Conservation (phyloP, 345 rosid genomes). For the Trapa incisa region DNA sequence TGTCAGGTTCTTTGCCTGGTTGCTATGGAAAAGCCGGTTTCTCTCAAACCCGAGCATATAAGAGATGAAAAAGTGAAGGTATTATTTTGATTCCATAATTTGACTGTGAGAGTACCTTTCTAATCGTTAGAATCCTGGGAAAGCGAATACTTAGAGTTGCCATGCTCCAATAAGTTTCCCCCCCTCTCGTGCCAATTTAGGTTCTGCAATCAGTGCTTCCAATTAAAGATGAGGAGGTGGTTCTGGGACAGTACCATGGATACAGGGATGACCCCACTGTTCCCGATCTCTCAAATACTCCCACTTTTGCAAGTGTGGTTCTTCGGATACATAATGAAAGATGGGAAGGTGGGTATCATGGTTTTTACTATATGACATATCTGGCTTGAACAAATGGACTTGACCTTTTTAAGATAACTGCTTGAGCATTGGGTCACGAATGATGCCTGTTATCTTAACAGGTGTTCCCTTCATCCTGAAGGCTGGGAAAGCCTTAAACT, state of each 20-base stretch:
- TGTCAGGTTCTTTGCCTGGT: slow-evolving; percentile 81
- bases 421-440: neutral
- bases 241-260: slow-evolving; percentile 91
- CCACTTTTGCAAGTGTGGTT: slow-evolving; percentile 80
- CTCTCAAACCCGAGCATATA: slow-evolving; percentile 94
- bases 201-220: slow-evolving; percentile 93
- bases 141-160: neutral
- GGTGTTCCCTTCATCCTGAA: slow-evolving; percentile 94
- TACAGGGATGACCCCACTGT: slow-evolving; percentile 92
- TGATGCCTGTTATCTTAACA: slow-evolving; percentile 16
- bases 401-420: neutral
- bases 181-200: slow-evolving; percentile 19
- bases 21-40: slow-evolving; percentile 96
- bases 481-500: slow-evolving; percentile 95
- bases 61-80: slow-evolving; percentile 99
- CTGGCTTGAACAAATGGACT: neutral
- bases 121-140: neutral
- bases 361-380: neutral
- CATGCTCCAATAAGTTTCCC: neutral
- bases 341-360: slow-evolving; percentile 74
- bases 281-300: slow-evolving; percentile 83
- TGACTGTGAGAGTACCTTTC: neutral
- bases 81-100: slow-evolving; percentile 5
- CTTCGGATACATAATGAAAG: slow-evolving; percentile 88
- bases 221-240: slow-evolving; percentile 82